Base-by-base conservation (phyloP, 306 rosid genomes). In the Rosa lucieae region DNA sequence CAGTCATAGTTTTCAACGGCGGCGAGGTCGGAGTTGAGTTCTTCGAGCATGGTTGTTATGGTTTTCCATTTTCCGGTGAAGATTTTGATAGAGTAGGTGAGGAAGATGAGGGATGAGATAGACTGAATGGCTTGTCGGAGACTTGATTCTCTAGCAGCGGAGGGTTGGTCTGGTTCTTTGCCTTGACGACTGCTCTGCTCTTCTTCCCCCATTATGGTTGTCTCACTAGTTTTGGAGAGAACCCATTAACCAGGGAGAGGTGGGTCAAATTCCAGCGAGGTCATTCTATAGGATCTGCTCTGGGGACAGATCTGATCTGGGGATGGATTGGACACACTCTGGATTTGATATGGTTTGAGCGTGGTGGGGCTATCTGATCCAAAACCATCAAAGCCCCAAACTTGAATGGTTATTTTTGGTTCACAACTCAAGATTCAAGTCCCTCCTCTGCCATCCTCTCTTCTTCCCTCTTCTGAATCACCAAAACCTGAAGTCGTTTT, bases 21-120 rank as follows among this genome's bases (percentile, higher is more conserved):
- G 62, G 85, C 67, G 20, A 93, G 83, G 6, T 82, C 85, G 1
- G 92, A 87, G 78, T 84, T 86, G 72, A 93, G 86, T 26, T 89
- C 92, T 62, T 91, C 92, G 14, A 93, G 98, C 79, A 84, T 91
- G 79, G 8, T 73, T 44, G 97, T 84, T 53, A 93, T 85, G 46
- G 82, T 78, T 11, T 91, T 88, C 98, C 98, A 93, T 84, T 89
- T 93, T 49, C 83, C 91, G 10, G 91, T 72, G 59, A 93, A 93
- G 73, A 91, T 96, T 74, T 86, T 87, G 79, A 82, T 82, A 2
- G 35, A 32, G 2, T 32, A 32, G 35, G 35, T 32, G 35, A 32
- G 35, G 35, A 2, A 32, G 35, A 93, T 91, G 82, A 91, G 35
- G 11, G 93, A 89, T 1, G 93, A 80, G 14, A 88, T 20, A 39